phyloP scores from a whole-genome alignment of 2,329 filamentous ascomycete species.

The Sporothrix phasma region DNA sequence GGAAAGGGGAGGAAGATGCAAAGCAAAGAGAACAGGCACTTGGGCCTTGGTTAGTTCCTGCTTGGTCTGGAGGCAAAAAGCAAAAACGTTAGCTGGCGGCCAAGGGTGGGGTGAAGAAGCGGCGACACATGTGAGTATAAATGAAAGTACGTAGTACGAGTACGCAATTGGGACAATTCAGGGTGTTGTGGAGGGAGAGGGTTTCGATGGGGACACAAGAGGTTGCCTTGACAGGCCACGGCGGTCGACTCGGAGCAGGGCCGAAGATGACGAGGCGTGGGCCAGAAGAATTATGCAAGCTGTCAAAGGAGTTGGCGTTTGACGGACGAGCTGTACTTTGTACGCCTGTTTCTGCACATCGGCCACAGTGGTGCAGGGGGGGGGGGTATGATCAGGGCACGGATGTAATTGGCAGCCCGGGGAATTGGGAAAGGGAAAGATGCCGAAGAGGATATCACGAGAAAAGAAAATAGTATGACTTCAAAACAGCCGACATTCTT shows the following conservation, averaged over 20 bases:
- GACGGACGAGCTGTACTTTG: neutral
- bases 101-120: neutral
- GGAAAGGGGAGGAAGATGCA: neutral
- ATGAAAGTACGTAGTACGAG: too few relatives aligned
- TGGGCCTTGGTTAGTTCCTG: neutral
- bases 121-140: neutral
- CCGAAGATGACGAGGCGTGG: neutral
- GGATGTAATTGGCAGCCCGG: neutral
- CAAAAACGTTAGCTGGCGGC: neutral
- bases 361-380: neutral
- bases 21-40: neutral
- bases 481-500: neutral
- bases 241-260: constrained; percentile 4
- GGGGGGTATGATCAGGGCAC: neutral
- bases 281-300: neutral
- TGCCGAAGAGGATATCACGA: neutral
- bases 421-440: neutral
- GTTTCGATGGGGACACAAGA: neutral
- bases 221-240: neutral
- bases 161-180: neutral
- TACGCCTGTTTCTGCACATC: neutral
- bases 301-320: neutral
- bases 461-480: neutral
- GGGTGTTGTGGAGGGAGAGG: neutral
- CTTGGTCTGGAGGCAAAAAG: neutral